Conservation (phyloP, 306 rosid genomes). For the Casuarina cunninghamiana region DNA sequence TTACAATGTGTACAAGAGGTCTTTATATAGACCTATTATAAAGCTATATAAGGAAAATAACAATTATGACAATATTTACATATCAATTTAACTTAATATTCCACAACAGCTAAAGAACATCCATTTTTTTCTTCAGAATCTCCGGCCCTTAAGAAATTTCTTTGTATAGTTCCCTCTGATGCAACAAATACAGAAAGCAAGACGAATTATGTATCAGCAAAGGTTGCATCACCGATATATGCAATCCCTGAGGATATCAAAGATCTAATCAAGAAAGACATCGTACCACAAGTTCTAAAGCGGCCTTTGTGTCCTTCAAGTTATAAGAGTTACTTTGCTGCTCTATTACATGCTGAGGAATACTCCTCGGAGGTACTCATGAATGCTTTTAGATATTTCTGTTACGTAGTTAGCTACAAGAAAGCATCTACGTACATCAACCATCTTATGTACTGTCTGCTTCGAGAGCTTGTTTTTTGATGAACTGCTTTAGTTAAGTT, state of each 20-base stretch:
- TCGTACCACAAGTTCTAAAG: conserved; percentile 27
- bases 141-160: not conserved
- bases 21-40: no score
- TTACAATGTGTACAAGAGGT: no score
- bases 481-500: not conserved
- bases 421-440: no score
- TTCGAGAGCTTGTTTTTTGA: not conserved
- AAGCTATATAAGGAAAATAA: no score
- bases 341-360: conserved; percentile 41
- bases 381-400: not conserved
- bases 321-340: not conserved
- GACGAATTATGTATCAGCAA: conserved; percentile 8
- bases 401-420: no score
- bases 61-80: no score
- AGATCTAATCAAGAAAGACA: conserved; percentile 31
- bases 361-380: conserved; percentile 32
- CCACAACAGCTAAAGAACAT: not conserved
- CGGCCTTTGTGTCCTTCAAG: not conserved
- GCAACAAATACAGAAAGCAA: not conserved
- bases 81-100: no score
- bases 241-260: not conserved
- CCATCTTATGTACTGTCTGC: not conserved
- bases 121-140: not conserved
- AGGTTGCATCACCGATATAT: conserved; percentile 22
- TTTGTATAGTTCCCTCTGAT: not conserved